Evolutionary conservation across 1,284 basidiomycete genomes (phyloP), one percentile per base, ranked within the genome.

Genomic region (Rhodotorula glutinis): DNA sequence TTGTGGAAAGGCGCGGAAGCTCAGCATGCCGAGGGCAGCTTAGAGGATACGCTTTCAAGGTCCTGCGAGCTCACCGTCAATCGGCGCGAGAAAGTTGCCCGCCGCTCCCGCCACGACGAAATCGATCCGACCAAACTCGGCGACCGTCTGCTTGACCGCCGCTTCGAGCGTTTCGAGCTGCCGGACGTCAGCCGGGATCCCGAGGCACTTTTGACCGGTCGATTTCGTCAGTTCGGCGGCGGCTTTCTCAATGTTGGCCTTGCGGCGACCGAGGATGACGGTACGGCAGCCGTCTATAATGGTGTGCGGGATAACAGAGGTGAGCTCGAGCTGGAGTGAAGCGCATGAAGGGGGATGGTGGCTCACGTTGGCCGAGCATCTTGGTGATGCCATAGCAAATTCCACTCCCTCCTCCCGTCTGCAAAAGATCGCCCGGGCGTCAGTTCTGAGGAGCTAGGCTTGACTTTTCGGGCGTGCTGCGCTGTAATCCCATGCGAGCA

Each of bases 381-480:
- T 91, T 85, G 47, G 88, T 89, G 87, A 97, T 93, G 59, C 82
- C 85, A 74, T 89, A 88, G 80, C 94, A 93, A 80, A 98, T 98
- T 17, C 67, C 67, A 19, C 49, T 55, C 1, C 67, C 70, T 14
- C 70, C 70, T 27, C 70, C 70, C 2, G 70, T 72, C 69, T 70
- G 53, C 41, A 1, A 2, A 33, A n/a, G n/a, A n/a, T n/a, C n/a
- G n/a, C n/a, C n/a, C n/a, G n/a, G n/a, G n/a, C n/a, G n/a, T n/a
- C n/a, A n/a, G n/a, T n/a, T n/a, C n/a, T n/a, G n/a, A n/a, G n/a
- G n/a, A n/a, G n/a, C n/a, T n/a, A n/a, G n/a, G n/a, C n/a, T n/a
- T n/a, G n/a, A n/a, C n/a, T n/a, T n/a, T n/a, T n/a, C n/a, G n/a
- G n/a, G n/a, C n/a, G n/a, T n/a, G n/a, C n/a, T n/a, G n/a, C n/a